phyloP scores from a whole-genome alignment of 2,329 filamentous ascomycete species.

The Meredithiella fracta region DNA sequence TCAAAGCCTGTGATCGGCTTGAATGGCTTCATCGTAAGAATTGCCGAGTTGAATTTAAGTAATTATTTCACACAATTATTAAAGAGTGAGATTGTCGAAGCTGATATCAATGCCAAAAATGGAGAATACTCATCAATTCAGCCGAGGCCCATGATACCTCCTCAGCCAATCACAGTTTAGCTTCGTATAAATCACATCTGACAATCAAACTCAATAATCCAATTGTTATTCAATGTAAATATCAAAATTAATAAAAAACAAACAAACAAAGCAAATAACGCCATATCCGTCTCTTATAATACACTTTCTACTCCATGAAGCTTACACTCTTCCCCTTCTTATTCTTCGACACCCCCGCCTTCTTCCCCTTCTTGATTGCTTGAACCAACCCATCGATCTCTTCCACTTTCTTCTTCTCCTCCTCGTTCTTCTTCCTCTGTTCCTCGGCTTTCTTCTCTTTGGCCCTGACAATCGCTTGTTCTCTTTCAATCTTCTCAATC shows the following conservation, averaged over 20 bases:
- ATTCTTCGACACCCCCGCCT: constrained; percentile 21
- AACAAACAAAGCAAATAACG: background rate
- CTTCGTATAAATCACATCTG: background rate
- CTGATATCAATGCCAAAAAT: no score
- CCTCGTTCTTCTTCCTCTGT: constrained; percentile 21
- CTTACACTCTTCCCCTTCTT: constrained; percentile 19
- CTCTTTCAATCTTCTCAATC: constrained; percentile 67
- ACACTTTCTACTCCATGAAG: constrained; percentile 18
- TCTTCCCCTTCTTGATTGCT: constrained; percentile 23
- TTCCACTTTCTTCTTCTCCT: constrained; percentile 20
- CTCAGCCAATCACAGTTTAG: background rate
- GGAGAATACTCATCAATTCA: no score
- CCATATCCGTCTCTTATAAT: background rate
- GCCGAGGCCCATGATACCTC: background rate
- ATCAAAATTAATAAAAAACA: background rate
- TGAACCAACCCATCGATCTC: constrained; percentile 24
- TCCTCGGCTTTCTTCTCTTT: constrained; percentile 23
- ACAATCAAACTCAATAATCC: no score
- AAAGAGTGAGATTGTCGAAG: no score
- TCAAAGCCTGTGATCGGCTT: constrained; percentile 2
- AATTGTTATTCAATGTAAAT: background rate
- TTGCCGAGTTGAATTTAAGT: no score
- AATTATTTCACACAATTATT: no score
- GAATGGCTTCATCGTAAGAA: no score
- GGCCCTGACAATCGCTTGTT: constrained; percentile 45